A percentile compares a stretch with the other conserved stretches of the same genome.
These are phyloP conservation scores for Scheffersomyces cryptocercus DNA, from an alignment of 1,139 yeast genomes.

Conservation along the genomic window DNA sequence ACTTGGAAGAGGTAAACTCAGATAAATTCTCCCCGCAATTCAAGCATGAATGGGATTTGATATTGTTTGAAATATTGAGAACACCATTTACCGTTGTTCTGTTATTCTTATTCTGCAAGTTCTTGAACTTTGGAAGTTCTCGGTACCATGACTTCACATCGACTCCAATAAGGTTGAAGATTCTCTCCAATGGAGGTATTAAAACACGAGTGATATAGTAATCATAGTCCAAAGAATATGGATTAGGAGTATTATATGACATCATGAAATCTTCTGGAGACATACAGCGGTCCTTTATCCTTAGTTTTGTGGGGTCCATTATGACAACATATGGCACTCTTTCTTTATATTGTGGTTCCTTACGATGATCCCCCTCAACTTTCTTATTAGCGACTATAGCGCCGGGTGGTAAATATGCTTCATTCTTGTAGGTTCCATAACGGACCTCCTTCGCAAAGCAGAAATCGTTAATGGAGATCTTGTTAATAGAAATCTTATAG, in stretches of 20 bases:
- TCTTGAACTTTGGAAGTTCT: slow-evolving; percentile 56
- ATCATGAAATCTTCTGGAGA: slow-evolving; percentile 71
- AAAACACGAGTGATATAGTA: slow-evolving; percentile 82
- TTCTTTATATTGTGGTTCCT: slow-evolving; percentile 86
- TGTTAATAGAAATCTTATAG: slow-evolving; percentile 58
- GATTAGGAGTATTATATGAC: slow-evolving; percentile 31
- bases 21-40: slow-evolving; percentile 22
- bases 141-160: slow-evolving; percentile 75
- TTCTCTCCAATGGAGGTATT: slow-evolving; percentile 85
- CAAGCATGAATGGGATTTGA: slow-evolving; percentile 23
- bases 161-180: slow-evolving; percentile 82
- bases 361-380: slow-evolving; percentile 63
- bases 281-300: slow-evolving; percentile 77
- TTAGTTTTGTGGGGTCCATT: slow-evolving; percentile 61
- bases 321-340: slow-evolving; percentile 85
- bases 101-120: slow-evolving; percentile 4
- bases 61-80: slow-evolving; percentile 13
- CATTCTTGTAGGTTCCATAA: slow-evolving; percentile 78
- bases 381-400: slow-evolving; percentile 73
- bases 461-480: slow-evolving; percentile 74
- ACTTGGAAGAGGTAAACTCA: slow-evolving; percentile 1
- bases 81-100: slow-evolving; percentile 2
- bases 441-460: slow-evolving; percentile 91
- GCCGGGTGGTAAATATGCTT: slow-evolving; percentile 81
- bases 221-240: slow-evolving; percentile 65